Evolutionary conservation across 1,284 basidiomycete species (phyloP).

Genomic region (Ceratobasidium sp.): DNA sequence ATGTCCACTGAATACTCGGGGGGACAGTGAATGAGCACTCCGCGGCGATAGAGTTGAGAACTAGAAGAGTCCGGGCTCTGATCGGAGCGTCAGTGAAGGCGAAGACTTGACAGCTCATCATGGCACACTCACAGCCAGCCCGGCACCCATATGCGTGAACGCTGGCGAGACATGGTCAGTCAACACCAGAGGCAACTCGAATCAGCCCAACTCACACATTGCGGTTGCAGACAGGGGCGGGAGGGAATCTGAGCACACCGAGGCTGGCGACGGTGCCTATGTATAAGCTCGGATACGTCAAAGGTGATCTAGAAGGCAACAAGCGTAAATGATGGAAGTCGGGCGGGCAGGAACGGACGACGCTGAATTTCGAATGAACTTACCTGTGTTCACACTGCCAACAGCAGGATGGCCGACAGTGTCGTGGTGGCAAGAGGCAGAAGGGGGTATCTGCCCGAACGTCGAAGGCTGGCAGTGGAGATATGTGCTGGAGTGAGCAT

Average conservation of each 20-base stretch:
- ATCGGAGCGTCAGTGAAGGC: conserved; percentile 4
- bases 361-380: conserved; percentile 13
- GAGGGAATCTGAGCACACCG: background rate
- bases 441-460: conserved; percentile 32
- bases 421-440: conserved; percentile 16
- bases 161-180: background rate
- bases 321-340: conserved; percentile 17
- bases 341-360: conserved; percentile 14
- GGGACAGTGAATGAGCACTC: conserved; percentile 42
- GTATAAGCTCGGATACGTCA: conserved; percentile 3
- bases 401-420: background rate
- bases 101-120: background rate
- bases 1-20: conserved; percentile 41
- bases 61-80: conserved; percentile 38
- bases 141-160: conserved; percentile 34
- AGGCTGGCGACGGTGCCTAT: background rate
- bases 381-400: conserved; percentile 21
- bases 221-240: background rate
- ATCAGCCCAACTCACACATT: conserved; percentile 19
- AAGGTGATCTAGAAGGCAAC: conserved; percentile 5
- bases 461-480: background rate
- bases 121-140: conserved; percentile 33
- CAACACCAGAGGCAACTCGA: background rate
- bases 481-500: conserved; percentile 39
- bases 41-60: conserved; percentile 42